Evolutionary conservation across 108 stramenopile species (phyloP).

Genomic region (Hondaea fermentalgiana): DNA sequence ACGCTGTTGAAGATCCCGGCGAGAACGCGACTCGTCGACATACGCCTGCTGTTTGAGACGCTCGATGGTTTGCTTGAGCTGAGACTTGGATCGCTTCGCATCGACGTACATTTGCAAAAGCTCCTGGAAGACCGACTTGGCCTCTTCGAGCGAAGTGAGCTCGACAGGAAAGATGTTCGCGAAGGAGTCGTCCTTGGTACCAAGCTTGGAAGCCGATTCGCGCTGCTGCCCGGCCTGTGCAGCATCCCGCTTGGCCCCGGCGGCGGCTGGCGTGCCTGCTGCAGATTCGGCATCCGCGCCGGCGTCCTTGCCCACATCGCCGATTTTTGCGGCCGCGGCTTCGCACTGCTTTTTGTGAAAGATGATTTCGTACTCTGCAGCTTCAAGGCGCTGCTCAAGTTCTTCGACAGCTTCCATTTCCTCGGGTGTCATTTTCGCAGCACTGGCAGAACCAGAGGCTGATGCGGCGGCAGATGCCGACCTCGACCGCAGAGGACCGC

Average conservation of each 20-base stretch:
- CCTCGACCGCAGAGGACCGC: too few species aligned
- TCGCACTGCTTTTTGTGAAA: not conserved
- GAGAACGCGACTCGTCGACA: not conserved
- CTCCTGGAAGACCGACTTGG: not conserved
- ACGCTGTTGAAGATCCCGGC: not conserved
- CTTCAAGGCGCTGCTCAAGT: not conserved
- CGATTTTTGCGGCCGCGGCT: not conserved
- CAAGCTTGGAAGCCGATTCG: too few species aligned
- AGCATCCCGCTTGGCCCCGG: too few species aligned
- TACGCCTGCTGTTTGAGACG: not conserved
- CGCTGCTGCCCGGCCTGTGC: too few species aligned
- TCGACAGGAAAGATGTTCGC: not conserved
- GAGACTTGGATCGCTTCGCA: not conserved
- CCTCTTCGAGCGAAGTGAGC: not conserved
- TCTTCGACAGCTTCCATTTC: not conserved
- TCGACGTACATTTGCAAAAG: constrained; percentile 3
- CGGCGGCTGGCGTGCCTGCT: not conserved
- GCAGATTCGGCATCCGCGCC: not conserved
- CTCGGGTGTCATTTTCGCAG: not conserved
- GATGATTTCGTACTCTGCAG: not conserved
- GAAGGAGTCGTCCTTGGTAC: not conserved
- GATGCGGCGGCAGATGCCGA: not conserved
- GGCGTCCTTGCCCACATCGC: not conserved
- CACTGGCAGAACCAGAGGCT: not conserved
- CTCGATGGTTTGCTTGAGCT: not conserved